A percentile compares a stretch with the other conserved stretches of the same genome.
phyloP scores from a whole-genome alignment of 768 basidiomycete genomes.

The Cyclocybe aegerita region DNA sequence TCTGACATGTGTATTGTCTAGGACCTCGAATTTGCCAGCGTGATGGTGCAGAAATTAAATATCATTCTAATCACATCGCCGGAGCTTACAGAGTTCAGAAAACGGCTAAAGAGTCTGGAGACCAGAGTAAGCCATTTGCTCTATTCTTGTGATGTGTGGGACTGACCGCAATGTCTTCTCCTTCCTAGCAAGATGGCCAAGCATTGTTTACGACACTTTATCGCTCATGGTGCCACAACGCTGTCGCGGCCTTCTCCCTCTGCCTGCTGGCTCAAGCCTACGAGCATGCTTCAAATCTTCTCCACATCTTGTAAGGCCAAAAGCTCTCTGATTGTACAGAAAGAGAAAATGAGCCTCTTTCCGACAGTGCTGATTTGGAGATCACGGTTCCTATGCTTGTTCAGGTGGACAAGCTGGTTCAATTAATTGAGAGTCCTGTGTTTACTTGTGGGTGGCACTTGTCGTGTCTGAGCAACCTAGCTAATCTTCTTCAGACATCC shows the following conservation, averaged over 20 bases:
- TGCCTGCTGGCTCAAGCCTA: constrained; percentile 98
- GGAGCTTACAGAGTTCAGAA: constrained; percentile 92
- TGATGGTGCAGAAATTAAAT: constrained; percentile 96
- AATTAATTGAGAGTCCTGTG: constrained; percentile 96
- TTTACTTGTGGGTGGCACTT: constrained; percentile 77
- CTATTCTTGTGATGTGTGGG: background rate
- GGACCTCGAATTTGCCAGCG: constrained; percentile 97
- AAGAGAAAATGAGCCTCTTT: background rate
- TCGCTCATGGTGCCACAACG: constrained; percentile 98
- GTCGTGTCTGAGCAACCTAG: background rate
- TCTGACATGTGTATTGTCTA: constrained; percentile 25
- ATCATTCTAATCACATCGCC: constrained; percentile 96
- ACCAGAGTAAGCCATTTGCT: constrained; percentile 64
- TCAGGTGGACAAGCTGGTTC: constrained; percentile 96
- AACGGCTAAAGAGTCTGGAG: constrained; percentile 89
- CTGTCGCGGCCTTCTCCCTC: constrained; percentile 93
- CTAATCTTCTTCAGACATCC: constrained; percentile 52
- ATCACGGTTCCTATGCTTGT: constrained; percentile 94
- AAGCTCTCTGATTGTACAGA: background rate
- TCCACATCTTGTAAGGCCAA: constrained; percentile 82
- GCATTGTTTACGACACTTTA: constrained; percentile 92
- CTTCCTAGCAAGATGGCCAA: constrained; percentile 88
- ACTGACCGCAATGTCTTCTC: background rate
- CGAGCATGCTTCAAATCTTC: constrained; percentile 94
- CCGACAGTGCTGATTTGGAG: constrained; percentile 85